A percentile compares a stretch with the other conserved stretches of the same genome.
Conservation (phyloP, 306 rosid species). For the Albizia julibrissin region DNA sequence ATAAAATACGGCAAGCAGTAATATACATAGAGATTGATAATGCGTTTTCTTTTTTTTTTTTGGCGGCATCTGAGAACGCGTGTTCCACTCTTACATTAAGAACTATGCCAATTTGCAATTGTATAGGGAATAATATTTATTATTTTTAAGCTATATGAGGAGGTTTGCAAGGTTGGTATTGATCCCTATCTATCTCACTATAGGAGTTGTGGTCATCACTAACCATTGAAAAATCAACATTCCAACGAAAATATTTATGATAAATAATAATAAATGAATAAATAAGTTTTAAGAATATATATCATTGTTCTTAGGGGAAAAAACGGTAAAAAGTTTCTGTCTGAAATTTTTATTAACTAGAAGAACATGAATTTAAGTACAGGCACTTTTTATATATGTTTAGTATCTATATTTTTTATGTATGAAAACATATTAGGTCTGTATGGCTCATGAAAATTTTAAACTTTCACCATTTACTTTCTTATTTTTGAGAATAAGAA, state of each 20-base stretch:
- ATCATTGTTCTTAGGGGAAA: no score
- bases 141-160: background rate
- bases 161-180: background rate
- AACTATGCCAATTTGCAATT: background rate
- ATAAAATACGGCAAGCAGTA: background rate
- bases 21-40: background rate
- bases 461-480: no score
- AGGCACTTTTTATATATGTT: no score
- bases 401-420: no score
- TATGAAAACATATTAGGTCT: no score
- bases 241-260: background rate
- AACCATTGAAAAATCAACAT: background rate
- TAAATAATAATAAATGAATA: background rate
- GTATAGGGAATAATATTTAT: background rate
- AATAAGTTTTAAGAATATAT: no score
- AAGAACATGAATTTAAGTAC: no score
- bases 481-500: no score
- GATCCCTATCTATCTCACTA: background rate
- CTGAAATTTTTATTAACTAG: no score
- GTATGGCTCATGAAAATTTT: no score
- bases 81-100: background rate
- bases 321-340: background rate
- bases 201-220: background rate
- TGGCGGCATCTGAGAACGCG: background rate
- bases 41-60: background rate